These are phyloP conservation scores for Serendipita sp. DNA, from an alignment of 768 basidiomycete species.

Conservation along the genomic window DNA sequence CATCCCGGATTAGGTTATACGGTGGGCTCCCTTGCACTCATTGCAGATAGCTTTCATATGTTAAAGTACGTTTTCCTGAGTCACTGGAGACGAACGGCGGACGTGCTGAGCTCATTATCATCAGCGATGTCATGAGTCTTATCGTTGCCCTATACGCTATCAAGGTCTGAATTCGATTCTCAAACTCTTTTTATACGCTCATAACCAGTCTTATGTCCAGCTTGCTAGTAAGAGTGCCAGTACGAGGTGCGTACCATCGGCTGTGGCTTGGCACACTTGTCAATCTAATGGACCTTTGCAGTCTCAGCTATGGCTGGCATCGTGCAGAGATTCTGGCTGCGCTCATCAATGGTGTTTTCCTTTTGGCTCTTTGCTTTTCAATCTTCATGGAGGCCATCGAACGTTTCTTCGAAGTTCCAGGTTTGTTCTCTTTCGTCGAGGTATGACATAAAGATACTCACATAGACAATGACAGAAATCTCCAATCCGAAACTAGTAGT, in stretches of 20 bases:
- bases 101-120: conserved; percentile 11
- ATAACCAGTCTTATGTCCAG: background rate
- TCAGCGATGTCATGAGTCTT: conserved; percentile 90
- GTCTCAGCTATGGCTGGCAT: conserved; percentile 79
- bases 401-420: conserved; percentile 72
- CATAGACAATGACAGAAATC: conserved; percentile 40
- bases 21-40: conserved; percentile 87
- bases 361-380: conserved; percentile 90
- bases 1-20: conserved; percentile 49
- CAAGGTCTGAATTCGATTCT: conserved; percentile 30
- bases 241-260: background rate
- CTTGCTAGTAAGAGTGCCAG: background rate
- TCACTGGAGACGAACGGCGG: conserved; percentile 3
- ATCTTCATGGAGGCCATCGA: conserved; percentile 85
- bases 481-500: conserved; percentile 78
- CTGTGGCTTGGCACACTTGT: background rate
- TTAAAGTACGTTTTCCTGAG: conserved; percentile 52
- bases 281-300: background rate
- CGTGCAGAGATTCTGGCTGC: conserved; percentile 93
- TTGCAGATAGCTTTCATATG: conserved; percentile 98
- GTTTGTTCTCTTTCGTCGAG: conserved; percentile 23
- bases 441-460: conserved; percentile 1
- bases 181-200: conserved; percentile 3
- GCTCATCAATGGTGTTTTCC: conserved; percentile 89
- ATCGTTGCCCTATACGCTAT: conserved; percentile 92